Evolutionary conservation across 495 filamentous ascomycete species (phyloP), one percentile per base, ranked within the genome.

Genomic region (Glonium stellatum): DNA sequence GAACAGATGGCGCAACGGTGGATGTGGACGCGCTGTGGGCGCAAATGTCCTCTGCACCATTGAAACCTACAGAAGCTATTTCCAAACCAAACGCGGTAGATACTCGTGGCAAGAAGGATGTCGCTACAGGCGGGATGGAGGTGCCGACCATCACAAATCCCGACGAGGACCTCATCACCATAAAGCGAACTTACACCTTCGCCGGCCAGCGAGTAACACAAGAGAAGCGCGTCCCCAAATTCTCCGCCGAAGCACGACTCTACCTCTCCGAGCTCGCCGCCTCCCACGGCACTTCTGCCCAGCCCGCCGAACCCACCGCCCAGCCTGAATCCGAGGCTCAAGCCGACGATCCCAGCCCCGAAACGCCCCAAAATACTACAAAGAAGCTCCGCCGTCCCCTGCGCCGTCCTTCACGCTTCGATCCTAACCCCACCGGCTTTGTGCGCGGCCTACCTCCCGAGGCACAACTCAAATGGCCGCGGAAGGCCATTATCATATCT

Each of bases 21-120:
- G 88, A 98, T 69, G 88, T 98, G n/a, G 87, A 97, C 60, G 84
- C 84, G 11, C 67, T 97, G 15, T 98, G 93, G 93, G 81, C 79
- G 31, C 79, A 83, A 65, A 89, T 98, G 88, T 85, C 49, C 1
- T 59, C 61, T 22, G 59, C 57, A 0, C 70, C 68, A 12, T 27
- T 72, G 19, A 55, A 48, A 35, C 61, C 65, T 35, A 0, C 52
- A 18, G 23, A 5, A 8, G 12, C 39, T 48, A 15, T 48, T 18
- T 15, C 44, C 1, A 22, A 15, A 1, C 27, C 37, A 8, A 55
- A 37, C 12, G 19, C 31, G 12, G 10, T 25, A 25, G 59, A 61
- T 1, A 15, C 13, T 51, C 44, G 10, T 10, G 39, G 22, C 34
- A 63, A 34, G 44, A 12, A 58, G 18, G 57, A 59, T 54, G 35